These are phyloP conservation scores for Pholiota adiposa DNA, from an alignment of 1,284 basidiomycete genomes.

Conservation along the genomic window DNA sequence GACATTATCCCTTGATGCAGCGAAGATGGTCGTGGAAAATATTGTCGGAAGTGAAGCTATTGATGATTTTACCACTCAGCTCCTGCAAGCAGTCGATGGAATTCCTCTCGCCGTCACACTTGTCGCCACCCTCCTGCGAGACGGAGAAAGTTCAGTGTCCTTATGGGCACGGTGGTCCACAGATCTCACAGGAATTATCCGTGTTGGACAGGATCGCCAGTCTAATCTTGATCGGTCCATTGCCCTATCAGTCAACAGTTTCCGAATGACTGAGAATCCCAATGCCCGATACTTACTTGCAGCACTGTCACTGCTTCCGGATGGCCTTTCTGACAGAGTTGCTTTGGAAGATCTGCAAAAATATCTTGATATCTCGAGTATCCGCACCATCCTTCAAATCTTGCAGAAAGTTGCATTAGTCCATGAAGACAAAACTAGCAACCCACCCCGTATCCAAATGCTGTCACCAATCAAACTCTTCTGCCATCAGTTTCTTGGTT, in stretches of 20 bases:
- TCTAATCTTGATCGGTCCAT: background rate
- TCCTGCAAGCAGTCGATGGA: background rate
- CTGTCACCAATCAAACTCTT: background rate
- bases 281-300: background rate
- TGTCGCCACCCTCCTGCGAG: background rate
- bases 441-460: background rate
- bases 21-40: background rate
- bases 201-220: background rate
- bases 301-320: background rate
- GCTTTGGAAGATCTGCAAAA: background rate
- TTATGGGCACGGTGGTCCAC: background rate
- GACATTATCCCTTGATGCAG: background rate
- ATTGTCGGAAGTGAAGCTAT: background rate
- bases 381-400: background rate
- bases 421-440: background rate
- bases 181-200: background rate
- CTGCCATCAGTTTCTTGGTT: background rate
- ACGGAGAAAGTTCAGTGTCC: background rate
- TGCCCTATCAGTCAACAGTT: background rate
- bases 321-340: background rate
- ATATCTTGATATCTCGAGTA: background rate
- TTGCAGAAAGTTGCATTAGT: background rate
- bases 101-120: background rate
- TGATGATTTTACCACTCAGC: background rate
- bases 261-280: background rate